Evolutionary conservation across 2,329 filamentous ascomycete species (phyloP), one percentile per base, ranked within the genome.

Genomic region (Trichoderma polysporum): DNA sequence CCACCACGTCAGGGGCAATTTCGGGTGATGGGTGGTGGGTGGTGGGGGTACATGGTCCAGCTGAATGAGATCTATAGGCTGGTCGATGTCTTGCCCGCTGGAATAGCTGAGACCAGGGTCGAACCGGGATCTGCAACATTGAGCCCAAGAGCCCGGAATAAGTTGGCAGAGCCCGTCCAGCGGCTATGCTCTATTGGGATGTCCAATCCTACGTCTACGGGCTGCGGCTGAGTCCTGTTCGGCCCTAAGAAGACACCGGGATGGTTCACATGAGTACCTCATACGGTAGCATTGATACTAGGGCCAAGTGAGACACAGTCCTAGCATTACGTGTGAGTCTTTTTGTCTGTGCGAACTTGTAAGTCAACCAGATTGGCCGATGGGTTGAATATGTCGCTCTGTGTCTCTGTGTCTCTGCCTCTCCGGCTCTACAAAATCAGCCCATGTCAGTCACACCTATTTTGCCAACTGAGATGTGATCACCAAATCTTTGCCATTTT

Each of bases 121-220:
- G n/a, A 47, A 22, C 47, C 47, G 17, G 29, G 13, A 63, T 47
- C 37, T 19, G 37, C 27, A 47, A 25, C 61, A 31, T 29, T 35
- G 50, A 27, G 19, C 41, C 50, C 61, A 64, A 41, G 61, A 35
- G 31, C 61, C 61, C 37, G 60, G 60, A 61, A n/a, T 13, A 49
- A 27, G 41, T 50, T 63, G 22, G 12, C 8, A 25, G n/a, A 54
- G 27, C 31, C 35, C 47, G 17, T 9, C 19, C n/a, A 3, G 19
- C 1, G 17, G 58, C 19, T 37, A 37, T 47, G 9, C 31, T 49
- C 25, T 3, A 39, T 19, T 9, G 17, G 37, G 53, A 47, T 12
- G 22, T 3, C 37, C 19, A 17, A 53, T 52, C 13, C 31, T 41
- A 41, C 47, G 15, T 10, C 22, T 15, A 33, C 59, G 45, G 17